Base-by-base conservation (phyloP, 2,329 filamentous ascomycete genomes). In the Lachnellula cervina region DNA sequence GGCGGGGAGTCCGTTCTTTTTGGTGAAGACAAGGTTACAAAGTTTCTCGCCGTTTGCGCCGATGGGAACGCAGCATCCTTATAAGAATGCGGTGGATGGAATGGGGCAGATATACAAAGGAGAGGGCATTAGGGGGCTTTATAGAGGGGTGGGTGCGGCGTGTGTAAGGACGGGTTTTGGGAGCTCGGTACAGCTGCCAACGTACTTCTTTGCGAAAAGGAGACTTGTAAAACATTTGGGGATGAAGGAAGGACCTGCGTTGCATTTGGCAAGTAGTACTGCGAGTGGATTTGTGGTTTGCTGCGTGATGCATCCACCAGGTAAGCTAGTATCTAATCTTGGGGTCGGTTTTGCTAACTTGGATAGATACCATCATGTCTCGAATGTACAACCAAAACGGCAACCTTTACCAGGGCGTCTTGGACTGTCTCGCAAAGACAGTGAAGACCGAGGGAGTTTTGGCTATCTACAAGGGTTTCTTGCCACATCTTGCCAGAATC, bases 331-430 rank as follows among this genome's bases (percentile, higher is more conserved):
- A 37, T 25, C 57, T 13, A 35, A 35, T 13, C 23, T 17, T 35
- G 43, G 35, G 51, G 43, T 32, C 40, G 37, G 54, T 5, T 54
- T 54, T 45, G 34, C 55, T 62, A 48, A 65, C 49, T 21, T 19
- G 23, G 43, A 25, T 59, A 82, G 94, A 99, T 72, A 99, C 94
- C 5, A 89, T 99, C 74, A 99, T 99, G 94, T 94, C 90, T 59
- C 88, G 94, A 60, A 87, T 99, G 79, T 99, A 99, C 79, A 99
- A 99, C 77, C 94, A 99, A 73, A 96, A 92, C 59, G 94, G 94
- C 51, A 96, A 97, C 70, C 80, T 99, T n/a, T 99, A 99, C 78
- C 86, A 82, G 64, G 89, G 92, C 56, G 90, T 95, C 4, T 89
- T 96, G 61, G 94, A 99, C 74, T 99, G 94, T 71, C 74, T 97